phyloP scores from a whole-genome alignment of 495 filamentous ascomycete species.

The Aspergillus bertholletiae region DNA sequence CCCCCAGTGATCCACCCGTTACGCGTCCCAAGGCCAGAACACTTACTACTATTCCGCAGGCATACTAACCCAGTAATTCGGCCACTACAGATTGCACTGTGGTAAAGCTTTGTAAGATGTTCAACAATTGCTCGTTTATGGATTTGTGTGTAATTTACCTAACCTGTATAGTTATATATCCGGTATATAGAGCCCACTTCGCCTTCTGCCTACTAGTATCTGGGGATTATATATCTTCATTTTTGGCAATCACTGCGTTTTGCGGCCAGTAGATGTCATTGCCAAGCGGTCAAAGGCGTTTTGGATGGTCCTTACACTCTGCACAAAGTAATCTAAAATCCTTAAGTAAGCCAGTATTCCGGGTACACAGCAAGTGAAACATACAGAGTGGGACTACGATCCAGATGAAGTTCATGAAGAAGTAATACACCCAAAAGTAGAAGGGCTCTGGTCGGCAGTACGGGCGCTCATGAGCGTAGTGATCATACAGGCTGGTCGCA shows the following conservation, averaged over 20 bases:
- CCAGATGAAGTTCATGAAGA: conserved; percentile 85
- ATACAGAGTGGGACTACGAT: conserved; percentile 66
- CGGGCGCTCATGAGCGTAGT: conserved; percentile 49
- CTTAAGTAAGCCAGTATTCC: conserved; percentile 20
- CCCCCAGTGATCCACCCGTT: neutral
- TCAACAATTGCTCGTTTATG: no score
- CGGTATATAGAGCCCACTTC: no score
- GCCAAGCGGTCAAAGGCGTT: conserved; percentile 42
- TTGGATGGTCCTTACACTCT: conserved; percentile 46
- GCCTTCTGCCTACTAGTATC: no score
- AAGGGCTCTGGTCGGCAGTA: conserved; percentile 74
- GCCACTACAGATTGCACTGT: no score
- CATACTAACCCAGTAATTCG: no score
- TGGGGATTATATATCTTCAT: conserved; percentile 4
- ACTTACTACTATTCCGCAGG: no score
- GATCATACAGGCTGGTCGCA: conserved; percentile 70
- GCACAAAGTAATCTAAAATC: conserved; percentile 47
- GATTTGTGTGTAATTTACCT: neutral
- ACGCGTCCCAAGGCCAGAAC: neutral
- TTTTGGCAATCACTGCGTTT: conserved; percentile 25
- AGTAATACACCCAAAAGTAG: conserved; percentile 89
- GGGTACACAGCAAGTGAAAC: conserved; percentile 17
- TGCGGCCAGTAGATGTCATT: conserved; percentile 29
- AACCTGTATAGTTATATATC: neutral
- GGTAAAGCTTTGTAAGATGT: no score